These are phyloP conservation scores for Phaseolus lunatus DNA, from an alignment of 306 rosid genomes.

Conservation along the genomic window DNA sequence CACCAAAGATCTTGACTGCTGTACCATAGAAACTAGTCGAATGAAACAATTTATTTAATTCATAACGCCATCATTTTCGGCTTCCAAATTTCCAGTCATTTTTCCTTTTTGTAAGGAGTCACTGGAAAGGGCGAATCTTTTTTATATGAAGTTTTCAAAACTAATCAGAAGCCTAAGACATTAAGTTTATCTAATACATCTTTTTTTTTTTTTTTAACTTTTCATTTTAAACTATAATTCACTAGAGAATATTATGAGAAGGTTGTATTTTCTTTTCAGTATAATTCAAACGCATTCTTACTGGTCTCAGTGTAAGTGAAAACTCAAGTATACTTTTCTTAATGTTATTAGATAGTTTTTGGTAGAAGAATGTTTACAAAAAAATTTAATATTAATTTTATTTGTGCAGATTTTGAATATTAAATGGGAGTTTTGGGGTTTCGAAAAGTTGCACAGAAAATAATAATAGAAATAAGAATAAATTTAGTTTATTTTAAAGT, in stretches of 20 bases:
- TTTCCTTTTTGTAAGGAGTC: background rate
- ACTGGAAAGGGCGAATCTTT: background rate
- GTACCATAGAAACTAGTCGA: slow-evolving; percentile 18
- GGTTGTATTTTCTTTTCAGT: no score
- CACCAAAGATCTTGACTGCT: background rate
- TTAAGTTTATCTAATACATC: no score
- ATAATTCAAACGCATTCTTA: no score
- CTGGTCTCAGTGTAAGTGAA: no score
- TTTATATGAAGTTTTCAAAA: no score
- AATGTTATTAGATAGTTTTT: no score
- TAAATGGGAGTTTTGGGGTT: background rate
- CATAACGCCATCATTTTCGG: background rate
- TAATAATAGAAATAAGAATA: background rate
- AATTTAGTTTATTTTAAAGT: background rate
- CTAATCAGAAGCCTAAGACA: no score
- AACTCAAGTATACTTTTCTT: no score
- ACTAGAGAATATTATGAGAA: no score
- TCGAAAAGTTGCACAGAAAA: background rate
- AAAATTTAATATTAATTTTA: background rate
- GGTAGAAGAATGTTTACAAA: background rate
- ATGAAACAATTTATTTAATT: slow-evolving; percentile 31
- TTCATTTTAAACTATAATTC: no score
- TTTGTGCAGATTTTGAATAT: background rate
- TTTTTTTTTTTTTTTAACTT: no score
- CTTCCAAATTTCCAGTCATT: background rate